Evolutionary conservation across 2,329 filamentous ascomycete genomes (phyloP).

Genomic region (Apiospora rasikravindrae): DNA sequence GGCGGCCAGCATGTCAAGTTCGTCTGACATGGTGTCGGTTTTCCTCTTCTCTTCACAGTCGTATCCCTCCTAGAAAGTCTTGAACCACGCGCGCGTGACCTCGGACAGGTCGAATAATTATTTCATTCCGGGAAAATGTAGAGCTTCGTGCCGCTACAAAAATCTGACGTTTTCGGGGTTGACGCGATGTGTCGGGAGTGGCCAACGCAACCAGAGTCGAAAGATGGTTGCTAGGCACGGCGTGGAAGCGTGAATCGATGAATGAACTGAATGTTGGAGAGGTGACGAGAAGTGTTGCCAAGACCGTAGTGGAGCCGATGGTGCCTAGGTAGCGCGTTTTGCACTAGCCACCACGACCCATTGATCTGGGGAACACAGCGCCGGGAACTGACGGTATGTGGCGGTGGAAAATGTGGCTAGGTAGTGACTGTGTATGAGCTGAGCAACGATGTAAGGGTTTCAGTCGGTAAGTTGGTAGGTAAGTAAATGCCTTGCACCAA

Average conservation of each 20-base stretch:
- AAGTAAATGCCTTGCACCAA: neutral
- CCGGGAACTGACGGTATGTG: neutral
- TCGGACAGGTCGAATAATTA: constrained; percentile 5
- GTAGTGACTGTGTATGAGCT: neutral
- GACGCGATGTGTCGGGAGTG: neutral
- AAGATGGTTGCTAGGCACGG: neutral
- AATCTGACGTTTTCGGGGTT: neutral
- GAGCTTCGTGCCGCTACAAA: neutral
- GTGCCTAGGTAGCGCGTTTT: neutral
- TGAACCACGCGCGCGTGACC: constrained; percentile 12
- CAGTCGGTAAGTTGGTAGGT: neutral
- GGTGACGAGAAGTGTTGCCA: constrained; percentile 16
- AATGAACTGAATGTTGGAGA: constrained; percentile 7
- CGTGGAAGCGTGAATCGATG: neutral
- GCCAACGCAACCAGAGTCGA: neutral
- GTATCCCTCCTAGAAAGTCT: constrained; percentile 5
- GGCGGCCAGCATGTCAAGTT: constrained; percentile 8
- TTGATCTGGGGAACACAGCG: constrained; percentile 6
- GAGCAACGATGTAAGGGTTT: neutral
- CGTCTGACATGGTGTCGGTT: constrained; percentile 11
- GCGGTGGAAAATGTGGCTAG: neutral
- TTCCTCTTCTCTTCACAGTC: neutral
- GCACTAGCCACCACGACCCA: constrained; percentile 8
- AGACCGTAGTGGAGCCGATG: neutral
- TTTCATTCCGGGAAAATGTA: neutral